Base-by-base conservation (phyloP, 192 early-diverging fungal genomes). In the Glomus cerebriforme region DNA sequence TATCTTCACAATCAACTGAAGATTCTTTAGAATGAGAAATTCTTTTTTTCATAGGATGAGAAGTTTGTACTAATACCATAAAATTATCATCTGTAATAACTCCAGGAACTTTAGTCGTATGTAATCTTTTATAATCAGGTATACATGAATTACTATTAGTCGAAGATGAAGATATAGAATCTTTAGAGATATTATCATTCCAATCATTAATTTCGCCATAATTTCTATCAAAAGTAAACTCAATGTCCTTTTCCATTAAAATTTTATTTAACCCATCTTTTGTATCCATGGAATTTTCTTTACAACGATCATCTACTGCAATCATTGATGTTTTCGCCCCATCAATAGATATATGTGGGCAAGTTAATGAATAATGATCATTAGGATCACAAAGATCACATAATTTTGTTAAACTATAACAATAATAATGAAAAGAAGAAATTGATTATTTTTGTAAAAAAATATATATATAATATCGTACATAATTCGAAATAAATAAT, bases 51-150 rank as follows among this genome's bases (percentile, higher is more conserved):
- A 15, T 17, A 35, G 67, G 67, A 39, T 69, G 67, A n/a, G 67
- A 69, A n/a, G 67, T 69, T 7, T 69, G 27, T 12, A 69, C 67
- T 35, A 69, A 31, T n/a, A 69, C 35, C 27, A 35, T 69, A 37
- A 69, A 69, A 69, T 69, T 69, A 37, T 69, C 67, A 22, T 69
- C 67, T 22, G 67, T 29, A 34, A 69, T 37, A 37, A 69, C 35
- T 24, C 67, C 67, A 34, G 67, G 35, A 69, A 37, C 35, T 31
- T 35, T 35, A 35, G 67, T 19, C 7, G 67, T 69, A 0, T 31
- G 8, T 37, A 69, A 69, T 35, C 4, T 69, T 19, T 69, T 29
- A 39, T 29, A 35, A n/a, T n/a, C 27, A 24, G 67, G 67, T 13
- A 65, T 7, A 31, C 22, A 15, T 17, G 34, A 68, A 68, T 39